phyloP scores from a whole-genome alignment of 345 rosid genomes.

The Euphorbia lathyris region DNA sequence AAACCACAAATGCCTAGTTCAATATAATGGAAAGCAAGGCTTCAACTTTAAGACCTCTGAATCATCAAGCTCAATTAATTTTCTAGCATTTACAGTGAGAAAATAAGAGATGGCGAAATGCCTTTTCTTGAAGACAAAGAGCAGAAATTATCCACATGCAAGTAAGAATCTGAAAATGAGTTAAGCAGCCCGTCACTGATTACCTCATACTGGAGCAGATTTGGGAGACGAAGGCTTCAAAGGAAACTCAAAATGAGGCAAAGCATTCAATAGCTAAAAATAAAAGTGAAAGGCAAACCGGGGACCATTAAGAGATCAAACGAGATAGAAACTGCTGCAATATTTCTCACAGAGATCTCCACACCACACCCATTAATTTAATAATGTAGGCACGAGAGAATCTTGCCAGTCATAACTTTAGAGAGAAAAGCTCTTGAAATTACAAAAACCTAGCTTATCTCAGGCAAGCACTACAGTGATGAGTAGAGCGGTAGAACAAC shows the following conservation, averaged over 20 bases:
- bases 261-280: slow-evolving; percentile 28
- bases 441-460: neutral
- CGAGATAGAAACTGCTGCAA: slow-evolving; percentile 24
- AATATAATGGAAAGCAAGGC: neutral
- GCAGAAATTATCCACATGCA: neutral
- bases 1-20: slow-evolving; percentile 8
- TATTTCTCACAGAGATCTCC: slow-evolving; percentile 39
- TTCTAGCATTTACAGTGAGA: slow-evolving; percentile 4
- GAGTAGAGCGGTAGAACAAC: slow-evolving; percentile 8
- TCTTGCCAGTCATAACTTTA: slow-evolving; percentile 28
- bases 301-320: slow-evolving; percentile 42
- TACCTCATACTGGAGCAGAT: slow-evolving; percentile 28
- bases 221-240: slow-evolving; percentile 11
- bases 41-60: neutral
- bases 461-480: neutral
- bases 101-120: neutral
- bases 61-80: slow-evolving; percentile 12
- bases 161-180: slow-evolving; percentile 15
- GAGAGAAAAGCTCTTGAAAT: slow-evolving; percentile 16
- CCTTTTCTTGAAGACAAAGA: slow-evolving; percentile 13
- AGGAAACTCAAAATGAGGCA: slow-evolving; percentile 1
- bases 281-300: slow-evolving; percentile 29
- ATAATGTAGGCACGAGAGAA: slow-evolving; percentile 39
- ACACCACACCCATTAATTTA: slow-evolving; percentile 35
- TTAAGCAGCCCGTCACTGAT: slow-evolving; percentile 2